Evolutionary conservation across 78 protist genomes (phyloP), one percentile per base, ranked within the genome.

Genomic region (Dictyostelium capitatum): DNA sequence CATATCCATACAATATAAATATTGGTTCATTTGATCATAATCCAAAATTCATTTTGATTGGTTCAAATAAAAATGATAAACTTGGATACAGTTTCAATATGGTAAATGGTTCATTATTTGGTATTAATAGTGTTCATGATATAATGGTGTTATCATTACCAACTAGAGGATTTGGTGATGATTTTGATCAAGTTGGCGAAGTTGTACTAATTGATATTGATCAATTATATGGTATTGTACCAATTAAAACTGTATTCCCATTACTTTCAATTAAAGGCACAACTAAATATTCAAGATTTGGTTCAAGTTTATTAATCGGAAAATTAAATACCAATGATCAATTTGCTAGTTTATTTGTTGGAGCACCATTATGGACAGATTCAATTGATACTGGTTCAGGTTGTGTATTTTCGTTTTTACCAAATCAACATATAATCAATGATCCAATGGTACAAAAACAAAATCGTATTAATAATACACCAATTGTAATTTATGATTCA

Each of bases 321-420:
- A 48, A 54, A 28, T 12, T 56, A 4, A 12, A 56, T 12, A 14
- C 46, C 6, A 15, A 14, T 20, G 80, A 51, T 14, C 25, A 32
- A 69, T 17, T 28, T 30, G 74, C 92, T 2, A 28, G 43, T 47
- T 57, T 85, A 9, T 85, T 65, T n/a, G 48, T 85, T 46, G 83
- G 92, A 10, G 48, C 92, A 14, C 92, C 92, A 54, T 47, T 85
- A 7, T 85, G 92, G 92, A 85, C 92, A 25, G 75, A 85, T 30
- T 28, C 64, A 7, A 43, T 74, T 17, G 87, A 80, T 20, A 20
- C 53, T 20, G 92, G 92, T 8, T 50, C 92, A 3, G 92, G 92
- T 30, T 47, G 65, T 62, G 92, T 85, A 1, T 85, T 65, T 53
- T 4, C 54, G 17, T 85, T 47, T 69, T 19, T 8, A 9, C 72